These are phyloP conservation scores for Trichophyton equinum DNA, from an alignment of 2,329 filamentous ascomycete genomes.

Conservation along the genomic window DNA sequence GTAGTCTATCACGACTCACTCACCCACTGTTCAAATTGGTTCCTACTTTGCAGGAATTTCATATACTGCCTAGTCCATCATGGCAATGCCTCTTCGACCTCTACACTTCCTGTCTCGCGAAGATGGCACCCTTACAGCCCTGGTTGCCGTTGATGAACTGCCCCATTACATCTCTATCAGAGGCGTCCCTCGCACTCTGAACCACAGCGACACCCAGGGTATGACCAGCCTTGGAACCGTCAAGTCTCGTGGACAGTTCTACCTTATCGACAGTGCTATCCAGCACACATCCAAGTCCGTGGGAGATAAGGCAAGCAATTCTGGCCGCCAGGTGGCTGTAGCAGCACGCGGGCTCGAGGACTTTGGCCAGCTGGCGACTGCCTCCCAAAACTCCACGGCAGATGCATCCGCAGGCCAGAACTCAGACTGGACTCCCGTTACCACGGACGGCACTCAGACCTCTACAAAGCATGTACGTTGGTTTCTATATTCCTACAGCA, in stretches of 20 bases:
- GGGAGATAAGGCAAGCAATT: not conserved
- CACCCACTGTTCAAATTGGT: not conserved
- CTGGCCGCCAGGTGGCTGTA: not conserved
- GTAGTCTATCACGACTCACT: not conserved
- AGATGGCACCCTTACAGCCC: conserved; percentile 30
- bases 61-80: not conserved
- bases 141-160: conserved; percentile 36
- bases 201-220: conserved; percentile 27
- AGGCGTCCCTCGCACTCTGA: conserved; percentile 27
- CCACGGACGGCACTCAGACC: not conserved
- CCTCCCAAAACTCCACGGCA: not conserved
- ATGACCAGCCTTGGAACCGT: conserved; percentile 33
- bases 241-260: conserved; percentile 21
- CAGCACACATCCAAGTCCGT: not conserved
- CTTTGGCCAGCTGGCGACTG: not conserved
- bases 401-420: not conserved
- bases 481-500: not conserved
- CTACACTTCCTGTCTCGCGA: conserved; percentile 33
- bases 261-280: conserved; percentile 23
- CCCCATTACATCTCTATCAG: conserved; percentile 26
- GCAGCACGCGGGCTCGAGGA: not conserved
- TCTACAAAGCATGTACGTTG: conserved; percentile 1
- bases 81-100: conserved; percentile 21
- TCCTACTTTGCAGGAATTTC: conserved; percentile 4
- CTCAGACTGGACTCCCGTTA: not conserved